Evolutionary conservation across 2,329 filamentous ascomycete species (phyloP), one percentile per base, ranked within the genome.

Genomic region (Diaporthe citriasiana): DNA sequence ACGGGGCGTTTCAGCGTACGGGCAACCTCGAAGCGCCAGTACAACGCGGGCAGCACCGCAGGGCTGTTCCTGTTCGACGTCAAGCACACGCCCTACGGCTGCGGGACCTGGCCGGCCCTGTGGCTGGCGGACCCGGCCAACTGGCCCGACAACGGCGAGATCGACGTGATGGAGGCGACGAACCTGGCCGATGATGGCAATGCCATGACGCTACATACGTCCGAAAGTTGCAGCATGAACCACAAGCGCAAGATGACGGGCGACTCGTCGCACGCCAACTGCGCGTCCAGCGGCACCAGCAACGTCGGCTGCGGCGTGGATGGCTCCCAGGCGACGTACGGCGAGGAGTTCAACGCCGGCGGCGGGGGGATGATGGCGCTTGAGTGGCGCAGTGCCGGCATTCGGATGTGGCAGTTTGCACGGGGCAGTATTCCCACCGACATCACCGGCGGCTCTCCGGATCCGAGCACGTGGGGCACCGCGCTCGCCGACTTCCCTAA

Each of bases 41-140:
- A 92, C 81, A 50, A n/a, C n/a, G n/a, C n/a, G n/a, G n/a, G 30
- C 45, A 50, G 30, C 45, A 9, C 59, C 17, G 63, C 45, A 12
- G 63, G 45, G 13, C 87, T 93, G n/a, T 93, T 93, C 82, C 83
- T 93, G 78, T 93, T 93, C 78, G 90, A 93, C 78, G 85, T 93
- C 76, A 85, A 87, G 75, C 91, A 93, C 81, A 89, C 89, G 0
- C 91, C 91, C 0, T 89, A 86, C 77, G 91, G 90, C 55, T 93
- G 91, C 78, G 90, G 86, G 4, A 90, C 87, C 30, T 93, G 90
- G 92, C 90, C 90, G 2, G 87, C 92, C 0, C 85, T 94, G 15
- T 93, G 92, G 92, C 84, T 93, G 9, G 85, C 86, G 0, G 92
- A 93, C 79, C 83, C 85, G 0, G 82, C 80, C 77, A 87, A 91